Conservation (phyloP, 306 rosid genomes). For the Malus orientalis region DNA sequence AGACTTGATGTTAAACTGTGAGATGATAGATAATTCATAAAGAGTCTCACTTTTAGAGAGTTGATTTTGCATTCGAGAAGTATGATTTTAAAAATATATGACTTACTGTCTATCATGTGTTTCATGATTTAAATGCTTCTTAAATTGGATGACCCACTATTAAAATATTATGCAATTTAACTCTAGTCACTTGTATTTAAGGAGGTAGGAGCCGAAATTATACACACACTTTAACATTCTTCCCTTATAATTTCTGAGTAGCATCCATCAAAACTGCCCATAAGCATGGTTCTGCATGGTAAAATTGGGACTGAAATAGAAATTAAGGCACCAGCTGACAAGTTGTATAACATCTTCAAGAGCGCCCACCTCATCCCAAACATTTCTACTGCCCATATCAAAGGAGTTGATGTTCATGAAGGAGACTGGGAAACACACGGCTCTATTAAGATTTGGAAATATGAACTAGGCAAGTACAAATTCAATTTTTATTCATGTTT, state of each 20-base stretch:
- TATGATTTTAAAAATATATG: no score
- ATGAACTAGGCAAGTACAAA: neutral
- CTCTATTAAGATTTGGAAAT: constrained; percentile 27
- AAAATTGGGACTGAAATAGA: constrained; percentile 22
- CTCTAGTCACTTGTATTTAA: neutral
- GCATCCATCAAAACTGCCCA: neutral
- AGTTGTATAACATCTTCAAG: constrained; percentile 23
- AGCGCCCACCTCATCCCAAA: constrained; percentile 18
- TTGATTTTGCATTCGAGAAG: no score
- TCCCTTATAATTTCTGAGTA: neutral
- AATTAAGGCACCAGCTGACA: constrained; percentile 8
- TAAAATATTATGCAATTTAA: no score
- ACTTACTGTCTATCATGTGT: no score
- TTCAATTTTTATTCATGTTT: neutral
- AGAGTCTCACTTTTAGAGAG: no score
- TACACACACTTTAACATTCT: neutral
- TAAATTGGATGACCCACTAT: no score
- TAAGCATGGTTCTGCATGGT: constrained; percentile 8
- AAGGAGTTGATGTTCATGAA: constrained; percentile 25
- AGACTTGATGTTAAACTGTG: no score
- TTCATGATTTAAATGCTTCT: no score
- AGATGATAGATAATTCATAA: no score
- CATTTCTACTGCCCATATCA: constrained; percentile 1
- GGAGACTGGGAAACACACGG: constrained; percentile 40
- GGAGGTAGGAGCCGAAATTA: neutral